phyloP scores from a whole-genome alignment of 495 filamentous ascomycete genomes.

The Neurospora sp. region DNA sequence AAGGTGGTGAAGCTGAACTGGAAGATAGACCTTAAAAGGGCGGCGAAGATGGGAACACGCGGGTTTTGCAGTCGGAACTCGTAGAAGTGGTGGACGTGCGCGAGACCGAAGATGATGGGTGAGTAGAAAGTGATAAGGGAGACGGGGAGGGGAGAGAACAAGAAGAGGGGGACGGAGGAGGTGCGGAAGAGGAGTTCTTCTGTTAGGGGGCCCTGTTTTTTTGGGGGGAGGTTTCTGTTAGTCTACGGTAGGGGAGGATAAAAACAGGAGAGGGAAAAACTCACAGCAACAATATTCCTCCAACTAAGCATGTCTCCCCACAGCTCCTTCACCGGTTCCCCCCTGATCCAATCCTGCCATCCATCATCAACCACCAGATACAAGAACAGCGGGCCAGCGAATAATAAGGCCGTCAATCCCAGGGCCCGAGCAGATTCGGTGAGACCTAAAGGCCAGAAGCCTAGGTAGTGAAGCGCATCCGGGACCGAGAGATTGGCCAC shows the following conservation, averaged over 20 bases:
- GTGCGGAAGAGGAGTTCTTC: conserved; percentile 93
- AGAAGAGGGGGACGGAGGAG: conserved; percentile 67
- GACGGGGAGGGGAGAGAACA: conserved; percentile 56
- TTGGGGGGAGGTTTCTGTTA: not conserved
- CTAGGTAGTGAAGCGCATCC: conserved; percentile 55
- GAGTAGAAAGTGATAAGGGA: conserved; percentile 61
- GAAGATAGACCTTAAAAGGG: conserved; percentile 60
- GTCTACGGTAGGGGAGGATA: not conserved
- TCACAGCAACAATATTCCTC: conserved; percentile 46
- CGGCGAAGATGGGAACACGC: conserved; percentile 46
- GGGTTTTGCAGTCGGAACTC: conserved; percentile 83
- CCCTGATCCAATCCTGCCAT: conserved; percentile 55
- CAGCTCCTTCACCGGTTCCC: conserved; percentile 21
- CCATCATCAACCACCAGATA: conserved; percentile 57
- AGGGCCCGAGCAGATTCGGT: conserved; percentile 48
- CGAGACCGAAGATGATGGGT: conserved; percentile 88
- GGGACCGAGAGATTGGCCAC: conserved; percentile 21
- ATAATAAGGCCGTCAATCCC: conserved; percentile 66
- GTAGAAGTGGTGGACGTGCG: conserved; percentile 92
- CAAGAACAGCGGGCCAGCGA: conserved; percentile 76
- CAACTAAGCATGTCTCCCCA: conserved; percentile 41
- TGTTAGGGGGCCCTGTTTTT: conserved; percentile 64
- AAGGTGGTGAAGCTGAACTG: conserved; percentile 90
- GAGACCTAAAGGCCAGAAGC: conserved; percentile 63
- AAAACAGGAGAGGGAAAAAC: conserved; percentile 10